These are phyloP conservation scores for Echinochloa phyllopogon DNA, from an alignment of 176 grass and related monocot genomes.

Conservation along the genomic window DNA sequence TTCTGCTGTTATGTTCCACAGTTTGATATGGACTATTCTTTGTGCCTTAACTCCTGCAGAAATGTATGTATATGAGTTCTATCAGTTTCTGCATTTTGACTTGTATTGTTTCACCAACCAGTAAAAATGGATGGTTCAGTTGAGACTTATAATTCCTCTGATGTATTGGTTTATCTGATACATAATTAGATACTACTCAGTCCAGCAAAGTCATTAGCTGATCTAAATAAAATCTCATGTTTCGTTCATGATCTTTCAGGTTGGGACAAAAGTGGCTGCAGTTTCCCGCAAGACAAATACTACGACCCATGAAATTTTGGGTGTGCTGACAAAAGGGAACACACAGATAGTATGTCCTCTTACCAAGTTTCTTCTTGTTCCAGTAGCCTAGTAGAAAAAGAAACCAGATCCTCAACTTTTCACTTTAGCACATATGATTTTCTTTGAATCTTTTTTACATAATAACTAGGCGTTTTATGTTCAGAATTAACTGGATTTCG, in stretches of 20 bases:
- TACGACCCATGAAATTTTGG: conserved; percentile 92
- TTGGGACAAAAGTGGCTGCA: conserved; percentile 90
- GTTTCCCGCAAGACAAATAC: conserved; percentile 99
- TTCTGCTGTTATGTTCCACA: neutral
- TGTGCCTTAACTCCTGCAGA: neutral
- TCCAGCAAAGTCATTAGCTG: conserved; percentile 4
- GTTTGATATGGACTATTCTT: neutral
- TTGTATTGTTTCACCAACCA: neutral
- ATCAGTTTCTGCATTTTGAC: neutral
- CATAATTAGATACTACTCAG: neutral
- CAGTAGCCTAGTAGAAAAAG: conserved; percentile 27
- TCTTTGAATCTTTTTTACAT: neutral
- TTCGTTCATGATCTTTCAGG: conserved; percentile 49
- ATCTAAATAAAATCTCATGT: conserved; percentile 11
- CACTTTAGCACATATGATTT: neutral
- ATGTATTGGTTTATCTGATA: conserved; percentile 21
- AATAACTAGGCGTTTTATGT: neutral
- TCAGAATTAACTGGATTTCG: conserved; percentile 29
- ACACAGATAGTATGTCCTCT: conserved; percentile 87
- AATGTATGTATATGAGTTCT: neutral
- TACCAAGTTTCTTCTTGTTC: neutral
- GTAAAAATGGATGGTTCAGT: neutral
- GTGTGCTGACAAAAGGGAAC: conserved; percentile 90
- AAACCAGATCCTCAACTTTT: conserved; percentile 21
- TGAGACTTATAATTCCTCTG: neutral